Evolutionary conservation across 768 basidiomycete species (phyloP).

Genomic region (Kwoniella newhampshirensis): DNA sequence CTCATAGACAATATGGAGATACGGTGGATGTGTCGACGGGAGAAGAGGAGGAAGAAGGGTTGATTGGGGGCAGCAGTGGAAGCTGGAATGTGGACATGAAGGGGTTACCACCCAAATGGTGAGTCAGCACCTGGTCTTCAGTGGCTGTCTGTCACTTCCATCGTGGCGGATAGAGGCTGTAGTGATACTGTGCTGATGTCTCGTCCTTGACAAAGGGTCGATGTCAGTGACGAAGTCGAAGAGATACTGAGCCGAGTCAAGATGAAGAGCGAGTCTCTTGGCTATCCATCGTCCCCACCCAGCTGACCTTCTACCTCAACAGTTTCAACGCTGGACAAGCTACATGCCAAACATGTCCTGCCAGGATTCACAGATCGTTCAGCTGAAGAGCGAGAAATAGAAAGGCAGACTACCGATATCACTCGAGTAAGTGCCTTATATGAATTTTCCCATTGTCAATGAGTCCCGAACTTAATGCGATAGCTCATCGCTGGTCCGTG

Average conservation of each 20-base stretch:
- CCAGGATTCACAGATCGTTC: conserved; percentile 95
- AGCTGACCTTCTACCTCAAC: conserved; percentile 4
- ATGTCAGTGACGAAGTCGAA: conserved; percentile 85
- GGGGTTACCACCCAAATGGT: conserved; percentile 84
- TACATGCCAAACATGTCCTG: conserved; percentile 92
- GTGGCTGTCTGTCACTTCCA: no score
- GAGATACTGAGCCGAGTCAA: conserved; percentile 68
- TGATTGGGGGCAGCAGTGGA: conserved; percentile 53
- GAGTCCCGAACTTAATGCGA: not conserved
- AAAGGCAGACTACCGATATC: conserved; percentile 77
- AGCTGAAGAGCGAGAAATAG: conserved; percentile 91
- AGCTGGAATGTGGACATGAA: conserved; percentile 61
- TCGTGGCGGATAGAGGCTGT: no score
- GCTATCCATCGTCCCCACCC: not conserved
- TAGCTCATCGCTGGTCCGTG: not conserved
- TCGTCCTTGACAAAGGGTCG: conserved; percentile 74
- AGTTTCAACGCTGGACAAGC: conserved; percentile 88
- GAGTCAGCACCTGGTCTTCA: conserved; percentile 18
- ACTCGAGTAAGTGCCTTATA: conserved; percentile 73
- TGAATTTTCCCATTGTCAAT: not conserved
- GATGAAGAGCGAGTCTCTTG: conserved; percentile 68
- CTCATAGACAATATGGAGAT: conserved; percentile 33
- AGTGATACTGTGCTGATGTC: no score
- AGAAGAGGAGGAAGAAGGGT: conserved; percentile 65
- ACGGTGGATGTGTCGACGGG: conserved; percentile 36